phyloP scores from a whole-genome alignment of 768 basidiomycete genomes.

The Amanita inopinata region DNA sequence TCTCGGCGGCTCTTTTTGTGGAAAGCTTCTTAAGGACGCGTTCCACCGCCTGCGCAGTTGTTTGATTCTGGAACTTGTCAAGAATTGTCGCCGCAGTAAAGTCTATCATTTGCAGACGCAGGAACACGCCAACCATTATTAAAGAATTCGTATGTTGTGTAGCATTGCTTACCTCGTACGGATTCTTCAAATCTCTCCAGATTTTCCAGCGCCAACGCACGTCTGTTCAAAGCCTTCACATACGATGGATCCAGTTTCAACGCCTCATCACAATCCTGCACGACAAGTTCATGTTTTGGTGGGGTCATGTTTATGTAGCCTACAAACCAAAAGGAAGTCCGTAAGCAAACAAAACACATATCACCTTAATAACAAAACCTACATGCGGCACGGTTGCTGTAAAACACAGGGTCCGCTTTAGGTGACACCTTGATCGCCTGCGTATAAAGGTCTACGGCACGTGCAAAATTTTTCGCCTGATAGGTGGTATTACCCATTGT shows the following conservation, averaged over 20 bases:
- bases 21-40: conserved; percentile 85
- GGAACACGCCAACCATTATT: too few relatives aligned
- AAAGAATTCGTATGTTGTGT: too few relatives aligned
- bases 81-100: conserved; percentile 96
- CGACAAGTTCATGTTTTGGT: conserved; percentile 72
- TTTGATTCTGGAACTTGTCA: conserved; percentile 81
- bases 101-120: conserved; percentile 38
- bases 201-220: conserved; percentile 77
- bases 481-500: conserved; percentile 66
- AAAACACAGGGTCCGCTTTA: conserved; percentile 85
- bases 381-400: conserved; percentile 97
- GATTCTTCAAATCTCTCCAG: conserved; percentile 69
- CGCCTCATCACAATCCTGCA: conserved; percentile 84
- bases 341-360: conserved; percentile 1
- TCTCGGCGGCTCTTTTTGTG: conserved; percentile 58
- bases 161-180: conserved; percentile 69
- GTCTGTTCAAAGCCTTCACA: conserved; percentile 84
- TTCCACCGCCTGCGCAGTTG: conserved; percentile 74
- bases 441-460: conserved; percentile 60
- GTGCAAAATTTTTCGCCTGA: conserved; percentile 45
- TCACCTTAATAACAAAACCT: conserved; percentile 17
- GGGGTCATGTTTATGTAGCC: conserved; percentile 90
- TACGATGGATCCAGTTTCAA: conserved; percentile 76
- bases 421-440: conserved; percentile 67
- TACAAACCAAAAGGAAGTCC: conserved; percentile 18